A percentile compares a stretch with the other conserved stretches of the same genome.
phyloP scores from a whole-genome alignment of 164 flowering plant species.

The Berberis vulgaris region DNA sequence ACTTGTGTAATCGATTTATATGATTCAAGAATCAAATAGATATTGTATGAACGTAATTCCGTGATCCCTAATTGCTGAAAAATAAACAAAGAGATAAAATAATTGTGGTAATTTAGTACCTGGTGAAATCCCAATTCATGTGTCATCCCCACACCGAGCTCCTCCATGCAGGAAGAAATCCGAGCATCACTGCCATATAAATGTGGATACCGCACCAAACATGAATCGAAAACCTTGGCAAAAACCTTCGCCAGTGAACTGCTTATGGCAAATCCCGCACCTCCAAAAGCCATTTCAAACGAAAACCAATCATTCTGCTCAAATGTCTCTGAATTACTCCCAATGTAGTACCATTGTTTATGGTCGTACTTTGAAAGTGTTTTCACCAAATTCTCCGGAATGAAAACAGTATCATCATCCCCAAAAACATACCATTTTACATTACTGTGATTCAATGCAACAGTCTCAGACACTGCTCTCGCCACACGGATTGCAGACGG shows the following conservation, averaged over 20 bases:
- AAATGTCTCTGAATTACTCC: conserved; percentile 52
- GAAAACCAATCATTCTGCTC: conserved; percentile 49
- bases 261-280: conserved; percentile 80
- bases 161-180: conserved; percentile 62
- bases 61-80: too few relatives aligned
- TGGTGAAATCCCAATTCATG: conserved; percentile 84
- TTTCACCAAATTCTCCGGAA: conserved; percentile 29
- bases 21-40: too few relatives aligned
- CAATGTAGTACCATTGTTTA: conserved; percentile 49
- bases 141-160: conserved; percentile 69
- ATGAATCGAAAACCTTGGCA: conserved; percentile 60
- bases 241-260: conserved; percentile 46
- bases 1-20: too few relatives aligned
- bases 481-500: conserved; percentile 4
- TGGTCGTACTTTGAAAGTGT: conserved; percentile 60
- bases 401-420: neutral
- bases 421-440: conserved; percentile 1
- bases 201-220: conserved; percentile 55
- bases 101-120: conserved; percentile 24
- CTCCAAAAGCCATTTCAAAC: conserved; percentile 81
- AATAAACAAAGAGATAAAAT: neutral
- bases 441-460: neutral
- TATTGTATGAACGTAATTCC: too few relatives aligned
- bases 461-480: neutral
- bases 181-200: conserved; percentile 77